Evolutionary conservation across 176 grass and related monocot genomes (phyloP).

Genomic region (Miscanthus lutarioriparius): DNA sequence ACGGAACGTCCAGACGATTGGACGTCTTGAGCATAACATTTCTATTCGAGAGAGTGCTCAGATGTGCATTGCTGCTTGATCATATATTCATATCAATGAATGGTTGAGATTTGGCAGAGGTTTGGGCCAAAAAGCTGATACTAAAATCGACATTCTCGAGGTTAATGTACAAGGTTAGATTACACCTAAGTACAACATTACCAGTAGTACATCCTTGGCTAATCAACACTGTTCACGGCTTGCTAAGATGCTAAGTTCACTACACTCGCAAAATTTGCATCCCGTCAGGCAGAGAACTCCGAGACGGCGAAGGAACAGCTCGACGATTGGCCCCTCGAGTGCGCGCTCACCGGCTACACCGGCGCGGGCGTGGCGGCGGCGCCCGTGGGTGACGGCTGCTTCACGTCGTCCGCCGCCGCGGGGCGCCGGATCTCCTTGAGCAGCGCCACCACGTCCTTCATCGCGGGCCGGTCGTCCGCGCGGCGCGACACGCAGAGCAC

Average conservation of each 20-base stretch:
- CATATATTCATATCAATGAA: not conserved
- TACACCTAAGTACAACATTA: slow-evolving; percentile 40
- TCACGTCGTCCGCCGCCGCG: slow-evolving; percentile 33
- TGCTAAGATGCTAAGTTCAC: not conserved
- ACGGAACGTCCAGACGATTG: too few relatives aligned
- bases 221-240: slow-evolving; percentile 18
- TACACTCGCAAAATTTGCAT: slow-evolving; percentile 28
- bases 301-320: slow-evolving; percentile 78
- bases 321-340: slow-evolving; percentile 45
- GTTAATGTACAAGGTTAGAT: slow-evolving; percentile 39
- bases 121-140: not conserved
- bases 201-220: not conserved
- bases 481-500: slow-evolving; percentile 62
- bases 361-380: not conserved
- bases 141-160: slow-evolving; percentile 6
- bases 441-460: slow-evolving; percentile 87
- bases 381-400: not conserved
- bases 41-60: not conserved
- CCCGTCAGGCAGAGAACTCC: slow-evolving; percentile 66
- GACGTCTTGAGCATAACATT: too few relatives aligned
- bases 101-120: not conserved
- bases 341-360: slow-evolving; percentile 36
- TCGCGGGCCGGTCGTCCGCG: slow-evolving; percentile 66
- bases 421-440: slow-evolving; percentile 76
- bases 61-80: not conserved